A percentile compares a stretch with the other conserved stretches of the same genome.
phyloP scores from a whole-genome alignment of 148 eudicot species.

The Camellia japonica region DNA sequence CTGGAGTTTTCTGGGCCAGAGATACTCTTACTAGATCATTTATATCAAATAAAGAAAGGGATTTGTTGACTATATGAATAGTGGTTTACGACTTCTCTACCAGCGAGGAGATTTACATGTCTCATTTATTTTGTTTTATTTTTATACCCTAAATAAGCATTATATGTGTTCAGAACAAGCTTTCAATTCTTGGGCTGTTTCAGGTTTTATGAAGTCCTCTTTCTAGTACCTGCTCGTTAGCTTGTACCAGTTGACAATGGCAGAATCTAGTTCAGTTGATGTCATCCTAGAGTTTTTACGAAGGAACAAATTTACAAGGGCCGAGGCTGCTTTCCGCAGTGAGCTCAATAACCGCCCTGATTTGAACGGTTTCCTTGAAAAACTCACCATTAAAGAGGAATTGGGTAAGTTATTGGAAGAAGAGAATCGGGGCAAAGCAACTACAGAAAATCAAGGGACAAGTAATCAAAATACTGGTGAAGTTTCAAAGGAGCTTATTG shows the following conservation, averaged over 20 bases:
- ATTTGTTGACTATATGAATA: background rate
- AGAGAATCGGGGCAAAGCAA: constrained; percentile 35
- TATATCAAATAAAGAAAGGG: background rate
- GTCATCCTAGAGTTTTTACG: constrained; percentile 61
- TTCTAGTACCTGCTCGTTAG: constrained; percentile 24
- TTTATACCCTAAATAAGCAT: background rate
- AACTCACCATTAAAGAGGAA: constrained; percentile 45
- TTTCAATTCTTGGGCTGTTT: constrained; percentile 9
- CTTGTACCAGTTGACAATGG: constrained; percentile 39
- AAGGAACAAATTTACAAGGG: constrained; percentile 73
- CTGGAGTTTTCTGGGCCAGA: background rate
- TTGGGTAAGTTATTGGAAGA: constrained; percentile 31
- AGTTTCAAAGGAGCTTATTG: constrained; percentile 71
- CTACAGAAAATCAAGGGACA: constrained; percentile 29
- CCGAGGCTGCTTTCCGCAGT: constrained; percentile 84
- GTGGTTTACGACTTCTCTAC: background rate
- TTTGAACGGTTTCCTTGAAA: constrained; percentile 54
- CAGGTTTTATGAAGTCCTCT: constrained; percentile 29
- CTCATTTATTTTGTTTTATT: background rate
- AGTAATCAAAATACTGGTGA: constrained; percentile 39
- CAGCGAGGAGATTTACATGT: background rate
- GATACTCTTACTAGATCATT: background rate
- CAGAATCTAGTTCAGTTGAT: constrained; percentile 58
- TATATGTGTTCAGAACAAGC: background rate
- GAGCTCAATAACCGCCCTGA: constrained; percentile 69